phyloP scores from a whole-genome alignment of 2,329 filamentous ascomycete genomes.

The Talaromyces islandicus region DNA sequence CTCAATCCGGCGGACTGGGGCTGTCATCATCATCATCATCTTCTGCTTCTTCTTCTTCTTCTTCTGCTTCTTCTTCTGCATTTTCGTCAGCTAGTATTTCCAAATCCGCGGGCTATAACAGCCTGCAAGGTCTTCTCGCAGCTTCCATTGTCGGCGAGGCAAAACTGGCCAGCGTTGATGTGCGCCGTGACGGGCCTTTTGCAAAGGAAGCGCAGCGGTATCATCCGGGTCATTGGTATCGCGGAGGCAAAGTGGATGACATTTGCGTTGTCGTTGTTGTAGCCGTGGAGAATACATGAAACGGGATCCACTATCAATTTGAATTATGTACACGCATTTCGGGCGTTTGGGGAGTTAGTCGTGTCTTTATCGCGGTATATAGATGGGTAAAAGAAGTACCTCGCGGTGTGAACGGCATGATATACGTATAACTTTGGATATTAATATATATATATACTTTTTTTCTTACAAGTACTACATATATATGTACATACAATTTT shows the following conservation, averaged over 20 bases:
- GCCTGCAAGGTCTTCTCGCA: slow-evolving; percentile 72
- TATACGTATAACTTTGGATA: background rate
- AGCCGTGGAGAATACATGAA: slow-evolving; percentile 52
- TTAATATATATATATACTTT: background rate
- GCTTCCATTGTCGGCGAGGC: slow-evolving; percentile 74
- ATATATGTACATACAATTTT: too few relatives aligned
- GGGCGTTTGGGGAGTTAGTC: background rate
- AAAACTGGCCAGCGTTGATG: slow-evolving; percentile 76
- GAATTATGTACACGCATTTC: background rate
- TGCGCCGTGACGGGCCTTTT: slow-evolving; percentile 81
- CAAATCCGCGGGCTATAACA: slow-evolving; percentile 30
- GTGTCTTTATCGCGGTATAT: background rate
- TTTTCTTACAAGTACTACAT: too few relatives aligned
- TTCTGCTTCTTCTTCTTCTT: too few relatives aligned
- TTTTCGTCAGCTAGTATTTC: slow-evolving; percentile 12
- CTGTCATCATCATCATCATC: too few relatives aligned
- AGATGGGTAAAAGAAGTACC: background rate
- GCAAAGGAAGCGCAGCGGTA: slow-evolving; percentile 87
- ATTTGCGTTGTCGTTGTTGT: slow-evolving; percentile 81
- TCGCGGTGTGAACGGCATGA: background rate
- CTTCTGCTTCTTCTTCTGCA: slow-evolving; percentile 4
- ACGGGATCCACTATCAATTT: background rate
- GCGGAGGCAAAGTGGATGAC: slow-evolving; percentile 91
- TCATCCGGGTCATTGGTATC: slow-evolving; percentile 80
- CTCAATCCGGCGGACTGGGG: slow-evolving; percentile 41